phyloP scores from a whole-genome alignment of 2,329 filamentous ascomycete species.

The Cryoendolithus antarcticus region DNA sequence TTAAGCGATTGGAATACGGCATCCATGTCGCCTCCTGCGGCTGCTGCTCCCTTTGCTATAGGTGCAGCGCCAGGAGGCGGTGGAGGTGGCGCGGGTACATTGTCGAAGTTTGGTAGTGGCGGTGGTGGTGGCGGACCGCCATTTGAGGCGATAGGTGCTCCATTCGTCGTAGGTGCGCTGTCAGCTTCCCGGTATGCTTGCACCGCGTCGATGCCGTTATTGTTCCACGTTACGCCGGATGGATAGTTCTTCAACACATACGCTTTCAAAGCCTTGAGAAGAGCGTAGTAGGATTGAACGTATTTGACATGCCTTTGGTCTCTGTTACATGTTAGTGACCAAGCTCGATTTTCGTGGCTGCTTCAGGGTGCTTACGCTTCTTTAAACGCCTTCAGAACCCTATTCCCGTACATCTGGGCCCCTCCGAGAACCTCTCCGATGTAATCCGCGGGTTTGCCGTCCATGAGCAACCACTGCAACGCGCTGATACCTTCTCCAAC shows the following conservation, averaged over 20 bases:
- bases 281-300: slow-evolving; percentile 78
- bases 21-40: slow-evolving; percentile 48
- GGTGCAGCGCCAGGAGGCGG: slow-evolving; percentile 43
- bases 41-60: slow-evolving; percentile 25
- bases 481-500: slow-evolving; percentile 84
- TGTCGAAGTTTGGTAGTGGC: slow-evolving; percentile 32
- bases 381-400: slow-evolving; percentile 82
- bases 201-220: slow-evolving; percentile 57
- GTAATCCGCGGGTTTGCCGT: slow-evolving; percentile 71
- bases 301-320: slow-evolving; percentile 74
- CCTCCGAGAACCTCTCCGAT: slow-evolving; percentile 72
- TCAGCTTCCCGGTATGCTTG: slow-evolving; percentile 53
- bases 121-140: slow-evolving; percentile 55
- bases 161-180: slow-evolving; percentile 24
- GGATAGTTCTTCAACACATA: slow-evolving; percentile 78
- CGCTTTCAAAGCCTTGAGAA: slow-evolving; percentile 71
- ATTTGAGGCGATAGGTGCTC: slow-evolving; percentile 38
- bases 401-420: slow-evolving; percentile 89
- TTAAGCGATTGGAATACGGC: slow-evolving; percentile 91
- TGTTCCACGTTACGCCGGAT: slow-evolving; percentile 76
- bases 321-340: slow-evolving; percentile 33
- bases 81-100: slow-evolving; percentile 41
- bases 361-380: slow-evolving; percentile 47
- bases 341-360: neutral
- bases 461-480: slow-evolving; percentile 80